Conservation (phyloP, 148 eudicot species). For the Amaranthus hypochondriacus region DNA sequence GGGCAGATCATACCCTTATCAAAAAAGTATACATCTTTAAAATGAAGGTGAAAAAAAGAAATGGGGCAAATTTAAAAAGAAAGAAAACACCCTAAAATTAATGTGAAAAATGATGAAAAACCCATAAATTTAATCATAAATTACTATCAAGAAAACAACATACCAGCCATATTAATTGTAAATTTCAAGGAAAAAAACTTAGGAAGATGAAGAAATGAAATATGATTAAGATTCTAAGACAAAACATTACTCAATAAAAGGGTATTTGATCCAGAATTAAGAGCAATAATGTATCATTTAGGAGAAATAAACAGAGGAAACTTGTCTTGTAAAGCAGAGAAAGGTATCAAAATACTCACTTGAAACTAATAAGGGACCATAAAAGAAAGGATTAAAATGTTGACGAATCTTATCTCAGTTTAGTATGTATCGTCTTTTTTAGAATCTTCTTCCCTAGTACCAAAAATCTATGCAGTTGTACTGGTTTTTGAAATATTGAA, state of each 20-base stretch:
- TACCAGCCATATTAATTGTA: constrained; percentile 19
- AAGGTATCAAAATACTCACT: constrained; percentile 21
- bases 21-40: neutral
- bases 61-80: neutral
- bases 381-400: constrained; percentile 21
- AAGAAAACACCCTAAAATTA: constrained; percentile 7
- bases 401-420: neutral
- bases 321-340: constrained; percentile 11
- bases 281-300: no score
- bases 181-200: constrained; percentile 9
- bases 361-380: neutral
- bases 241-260: neutral
- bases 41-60: neutral
- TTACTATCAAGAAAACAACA: constrained; percentile 23
- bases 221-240: neutral
- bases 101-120: constrained; percentile 18
- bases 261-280: neutral
- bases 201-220: constrained; percentile 10
- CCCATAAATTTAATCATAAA: neutral
- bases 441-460: no score
- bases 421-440: no score
- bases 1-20: neutral
- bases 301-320: neutral
- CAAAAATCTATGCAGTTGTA: neutral
- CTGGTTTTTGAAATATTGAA: neutral